Evolutionary conservation across 2,329 filamentous ascomycete species (phyloP), one percentile per base, ranked within the genome.

Genomic region (Penicillium glabrum): DNA sequence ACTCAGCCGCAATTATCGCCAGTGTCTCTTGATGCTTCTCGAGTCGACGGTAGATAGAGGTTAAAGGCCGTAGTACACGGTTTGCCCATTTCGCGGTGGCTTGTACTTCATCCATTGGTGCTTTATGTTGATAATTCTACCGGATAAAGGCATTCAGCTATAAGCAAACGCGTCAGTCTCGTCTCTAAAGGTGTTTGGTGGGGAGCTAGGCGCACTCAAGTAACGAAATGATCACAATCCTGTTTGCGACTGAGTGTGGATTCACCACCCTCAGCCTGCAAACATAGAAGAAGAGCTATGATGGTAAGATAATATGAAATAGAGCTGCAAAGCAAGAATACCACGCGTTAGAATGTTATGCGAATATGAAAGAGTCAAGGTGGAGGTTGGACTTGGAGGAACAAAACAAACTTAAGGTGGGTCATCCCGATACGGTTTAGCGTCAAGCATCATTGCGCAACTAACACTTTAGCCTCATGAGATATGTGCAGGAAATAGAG

Each of bases 1-100:
- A 56, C 50, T 65, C 63, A 43, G 58, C 52, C 10, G 66, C 59
- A 44, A 72, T 63, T 8, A 70, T 68, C 8, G 67, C 66, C 23
- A 68, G 59, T 11, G 64, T 70, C 48, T 75, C 72, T 56, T 75
- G 67, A 54, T 77, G 71, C 57, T 76, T 77, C 56, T 74, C 73
- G 31, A 79, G 63, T 50, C 74, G 72, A 50, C 72, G 68, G 55
- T 76, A 70, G 48, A 76, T 67, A 19, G 74, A 75, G 19, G 69
- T 70, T 53, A 79, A 64, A 31, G 76, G 77, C 56, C 76, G 74
- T 53, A 79, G 62, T 56, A 77, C 71, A 61, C 75, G 74, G 57
- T 76, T 76, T 53, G 73, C 75, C 75, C 75, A 77, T 72, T 69
- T 74, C 49, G 75, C 72, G 8, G 74, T 77, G 43, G 72, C 65